Conservation (phyloP, 768 basidiomycete species). For the Candolleomyces eurysporus region DNA sequence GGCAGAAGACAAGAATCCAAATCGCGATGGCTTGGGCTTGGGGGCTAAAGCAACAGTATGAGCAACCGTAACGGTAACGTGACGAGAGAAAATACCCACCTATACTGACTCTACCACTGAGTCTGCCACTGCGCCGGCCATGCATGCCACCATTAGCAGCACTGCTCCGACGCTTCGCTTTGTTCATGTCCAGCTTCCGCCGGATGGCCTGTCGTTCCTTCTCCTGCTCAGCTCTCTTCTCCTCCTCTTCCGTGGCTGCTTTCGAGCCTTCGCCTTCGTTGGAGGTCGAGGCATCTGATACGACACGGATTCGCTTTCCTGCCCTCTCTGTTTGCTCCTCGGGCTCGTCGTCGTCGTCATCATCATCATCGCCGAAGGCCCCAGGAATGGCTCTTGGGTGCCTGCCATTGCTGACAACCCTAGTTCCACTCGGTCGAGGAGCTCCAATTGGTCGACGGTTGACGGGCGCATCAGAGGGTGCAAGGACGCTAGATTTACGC, state of each 20-base stretch:
- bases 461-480: slow-evolving; percentile 18
- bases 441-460: slow-evolving; percentile 22
- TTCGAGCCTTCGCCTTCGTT: not conserved
- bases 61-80: slow-evolving; percentile 4
- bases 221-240: slow-evolving; percentile 31
- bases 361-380: slow-evolving; percentile 55
- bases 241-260: slow-evolving; percentile 32
- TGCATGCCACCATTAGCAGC: slow-evolving; percentile 41
- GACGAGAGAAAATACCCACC: slow-evolving; percentile 29
- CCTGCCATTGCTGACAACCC: slow-evolving; percentile 48
- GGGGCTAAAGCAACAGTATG: slow-evolving; percentile 18
- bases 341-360: slow-evolving; percentile 35
- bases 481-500: slow-evolving; percentile 54
- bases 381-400: slow-evolving; percentile 51
- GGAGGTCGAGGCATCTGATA: slow-evolving; percentile 24
- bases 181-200: slow-evolving; percentile 63
- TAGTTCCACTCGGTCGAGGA: slow-evolving; percentile 34
- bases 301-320: slow-evolving; percentile 33
- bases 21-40: slow-evolving; percentile 52
- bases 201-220: slow-evolving; percentile 57
- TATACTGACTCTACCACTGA: slow-evolving; percentile 24
- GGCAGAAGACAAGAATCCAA: slow-evolving; percentile 71
- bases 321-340: slow-evolving; percentile 22
- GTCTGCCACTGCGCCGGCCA: slow-evolving; percentile 38
- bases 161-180: slow-evolving; percentile 70